phyloP scores from a whole-genome alignment of 305 asterid species.

The Rubia peregrina region DNA sequence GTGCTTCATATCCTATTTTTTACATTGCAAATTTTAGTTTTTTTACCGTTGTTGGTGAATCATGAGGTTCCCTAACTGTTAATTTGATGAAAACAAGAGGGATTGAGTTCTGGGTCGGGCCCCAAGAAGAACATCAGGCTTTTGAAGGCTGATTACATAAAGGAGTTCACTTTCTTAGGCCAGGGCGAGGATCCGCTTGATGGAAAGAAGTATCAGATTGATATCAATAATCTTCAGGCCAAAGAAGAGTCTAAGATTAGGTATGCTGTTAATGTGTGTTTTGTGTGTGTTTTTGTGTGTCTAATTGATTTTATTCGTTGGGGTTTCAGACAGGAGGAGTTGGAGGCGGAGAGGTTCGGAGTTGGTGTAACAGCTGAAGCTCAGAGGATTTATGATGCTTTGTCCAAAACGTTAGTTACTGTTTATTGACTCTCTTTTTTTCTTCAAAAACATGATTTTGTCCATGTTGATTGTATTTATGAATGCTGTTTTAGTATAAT shows the following conservation, averaged over 20 bases:
- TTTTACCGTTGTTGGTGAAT: constrained; percentile 3
- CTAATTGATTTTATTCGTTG: constrained; percentile 7
- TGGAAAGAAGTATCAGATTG: constrained; percentile 60
- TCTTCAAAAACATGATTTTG: background rate
- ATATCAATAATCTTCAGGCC: constrained; percentile 59
- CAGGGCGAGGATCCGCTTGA: constrained; percentile 90
- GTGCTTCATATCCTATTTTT: constrained; percentile 41
- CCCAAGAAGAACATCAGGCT: constrained; percentile 67
- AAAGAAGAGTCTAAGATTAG: constrained; percentile 86
- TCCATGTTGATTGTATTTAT: background rate
- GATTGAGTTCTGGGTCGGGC: constrained; percentile 59
- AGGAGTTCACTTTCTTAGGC: constrained; percentile 63
- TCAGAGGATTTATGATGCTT: constrained; percentile 70
- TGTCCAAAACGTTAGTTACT: constrained; percentile 64
- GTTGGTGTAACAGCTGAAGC: constrained; percentile 83
- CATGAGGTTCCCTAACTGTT: constrained; percentile 31
- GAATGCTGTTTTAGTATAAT: background rate
- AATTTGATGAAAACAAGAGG: constrained; percentile 61
- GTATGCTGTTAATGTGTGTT: constrained; percentile 23
- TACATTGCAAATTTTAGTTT: background rate
- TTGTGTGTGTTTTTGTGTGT: constrained; percentile 4
- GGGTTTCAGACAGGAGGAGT: constrained; percentile 60
- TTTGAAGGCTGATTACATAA: constrained; percentile 69
- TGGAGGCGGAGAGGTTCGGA: constrained; percentile 75
- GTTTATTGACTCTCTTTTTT: background rate